Base-by-base conservation (phyloP, 2,329 filamentous ascomycete species). In the Aspergillus viridinutans region DNA sequence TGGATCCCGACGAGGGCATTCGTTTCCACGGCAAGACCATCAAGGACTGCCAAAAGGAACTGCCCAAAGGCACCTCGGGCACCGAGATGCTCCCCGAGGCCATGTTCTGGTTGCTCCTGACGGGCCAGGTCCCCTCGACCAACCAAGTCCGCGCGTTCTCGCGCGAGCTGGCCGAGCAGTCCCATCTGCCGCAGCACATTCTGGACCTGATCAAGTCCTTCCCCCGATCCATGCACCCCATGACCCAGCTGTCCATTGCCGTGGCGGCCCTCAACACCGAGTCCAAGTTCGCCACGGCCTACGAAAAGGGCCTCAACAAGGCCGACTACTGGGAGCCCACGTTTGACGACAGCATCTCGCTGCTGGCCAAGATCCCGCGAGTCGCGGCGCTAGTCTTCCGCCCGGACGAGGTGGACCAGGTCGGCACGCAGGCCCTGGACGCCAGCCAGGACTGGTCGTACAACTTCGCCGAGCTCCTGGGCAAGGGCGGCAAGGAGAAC, bases 71-170 rank as follows among this genome's bases (percentile, higher is more conserved):
- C 65, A 91, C 84, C 58, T 85, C 89, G 2, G 74, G 93, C 68
- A 95, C 91, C 5, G 93, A 97, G 79, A 99, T 97, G 94, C 85
- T 97, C 12, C 94, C 94, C 50, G 94, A 99, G 78, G 87, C 93
- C 76, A 99, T 99, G 94, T 99, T 99, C 83, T 99, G 94, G 94
- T 86, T 97, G 45, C 86, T 99, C 52, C 82, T 99, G 66, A 99
- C 94, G 9, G 94, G 94, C 58, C 84, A 95, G 76, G 90, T 97
- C 23, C 94, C 94, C 25, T 90, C 89, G 1, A 88, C 87, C 23
- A 80, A 80, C 61, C 94, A 99, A 76, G 85, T 94, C 61, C 90
- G 93, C 68, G 81, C 78, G 48, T 86, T 99, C 67, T 96, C 91
- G 49, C 85, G 87, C 57, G 88, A 97, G 75, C 82, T 97, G 25